Evolutionary conservation across 176 grass and related monocot species (phyloP).

Genomic region (Raddia distichophylla): DNA sequence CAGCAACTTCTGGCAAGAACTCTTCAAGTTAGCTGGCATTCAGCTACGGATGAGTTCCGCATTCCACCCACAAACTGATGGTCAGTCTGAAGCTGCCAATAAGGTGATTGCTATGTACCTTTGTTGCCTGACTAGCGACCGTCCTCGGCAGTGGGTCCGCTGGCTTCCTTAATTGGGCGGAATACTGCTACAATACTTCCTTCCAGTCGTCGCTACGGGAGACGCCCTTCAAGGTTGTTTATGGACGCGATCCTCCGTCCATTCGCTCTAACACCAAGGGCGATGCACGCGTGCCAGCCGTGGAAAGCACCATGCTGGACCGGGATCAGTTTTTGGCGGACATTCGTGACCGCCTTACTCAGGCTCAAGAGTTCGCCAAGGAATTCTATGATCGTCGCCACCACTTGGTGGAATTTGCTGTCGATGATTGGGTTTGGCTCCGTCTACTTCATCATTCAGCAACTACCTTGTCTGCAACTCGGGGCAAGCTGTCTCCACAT

Average conservation of each 20-base stretch:
- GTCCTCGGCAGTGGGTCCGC: fast-evolving
- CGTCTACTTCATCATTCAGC: fast-evolving
- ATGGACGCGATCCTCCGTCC: not conserved
- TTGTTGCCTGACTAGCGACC: not conserved
- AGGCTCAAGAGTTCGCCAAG: not conserved
- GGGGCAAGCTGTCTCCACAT: fast-evolving
- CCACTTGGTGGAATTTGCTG: not conserved
- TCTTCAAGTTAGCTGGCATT: not conserved
- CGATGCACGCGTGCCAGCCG: not conserved
- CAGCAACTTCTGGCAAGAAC: not conserved
- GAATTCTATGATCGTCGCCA: not conserved
- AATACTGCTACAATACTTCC: not conserved
- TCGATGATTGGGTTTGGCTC: not conserved
- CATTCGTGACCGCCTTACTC: not conserved
- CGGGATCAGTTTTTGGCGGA: not conserved
- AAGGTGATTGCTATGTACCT: not conserved
- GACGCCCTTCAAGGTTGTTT: not conserved
- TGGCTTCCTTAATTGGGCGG: not conserved
- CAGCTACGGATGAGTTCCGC: not conserved
- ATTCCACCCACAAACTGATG: not conserved
- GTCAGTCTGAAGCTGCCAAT: not conserved
- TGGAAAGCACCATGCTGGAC: not conserved
- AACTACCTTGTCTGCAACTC: fast-evolving
- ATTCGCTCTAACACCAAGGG: not conserved
- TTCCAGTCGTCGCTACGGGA: not conserved